Percentiles rank a stretch among this genome's conserved stretches.
Evolutionary conservation across 768 basidiomycete species (phyloP).

Genomic region (Jaapia argillacea): DNA sequence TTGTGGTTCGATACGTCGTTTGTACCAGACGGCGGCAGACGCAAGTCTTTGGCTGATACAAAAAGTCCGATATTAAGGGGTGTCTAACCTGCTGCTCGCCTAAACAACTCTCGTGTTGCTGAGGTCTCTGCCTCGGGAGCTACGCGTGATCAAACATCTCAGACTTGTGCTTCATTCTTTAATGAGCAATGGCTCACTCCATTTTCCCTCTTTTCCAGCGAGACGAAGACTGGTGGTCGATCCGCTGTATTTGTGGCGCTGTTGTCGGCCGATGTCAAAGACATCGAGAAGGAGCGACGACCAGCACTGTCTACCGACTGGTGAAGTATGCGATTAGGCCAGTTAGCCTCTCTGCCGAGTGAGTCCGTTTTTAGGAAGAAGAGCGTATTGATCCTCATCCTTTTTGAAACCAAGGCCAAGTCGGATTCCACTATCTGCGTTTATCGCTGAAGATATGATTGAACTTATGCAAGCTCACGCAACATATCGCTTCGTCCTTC

Average conservation of each 20-base stretch:
- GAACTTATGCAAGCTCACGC: conserved; percentile 91
- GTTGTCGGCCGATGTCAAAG: conserved; percentile 63
- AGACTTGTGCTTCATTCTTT: conserved; percentile 9
- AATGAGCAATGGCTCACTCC: conserved; percentile 4
- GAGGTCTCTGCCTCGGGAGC: conserved; percentile 72
- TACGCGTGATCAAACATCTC: conserved; percentile 79
- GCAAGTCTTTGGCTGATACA: conserved; percentile 80
- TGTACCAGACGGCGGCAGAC: conserved; percentile 22
- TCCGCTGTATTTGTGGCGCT: conserved; percentile 79
- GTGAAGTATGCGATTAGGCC: conserved; percentile 81
- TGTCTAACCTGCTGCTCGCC: conserved; percentile 33
- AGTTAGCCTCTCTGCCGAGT: conserved; percentile 53
- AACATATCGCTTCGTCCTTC: conserved; percentile 81
- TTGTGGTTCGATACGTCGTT: conserved; percentile 14
- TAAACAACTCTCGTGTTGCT: conserved; percentile 81
- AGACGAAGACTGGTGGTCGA: conserved; percentile 52
- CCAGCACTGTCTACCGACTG: conserved; percentile 49
- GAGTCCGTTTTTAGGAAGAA: conserved; percentile 20
- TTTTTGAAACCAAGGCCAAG: conserved; percentile 24
- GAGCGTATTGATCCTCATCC: not conserved
- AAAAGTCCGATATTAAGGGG: conserved; percentile 70
- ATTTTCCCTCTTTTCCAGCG: conserved; percentile 25
- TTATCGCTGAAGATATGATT: conserved; percentile 83
- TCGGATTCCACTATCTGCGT: conserved; percentile 81
- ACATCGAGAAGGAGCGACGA: conserved; percentile 22